Percentiles rank a stretch among this genome's conserved stretches.
phyloP scores from a whole-genome alignment of 805 yeast genomes.

The Saccharomycopsis sp. region DNA sequence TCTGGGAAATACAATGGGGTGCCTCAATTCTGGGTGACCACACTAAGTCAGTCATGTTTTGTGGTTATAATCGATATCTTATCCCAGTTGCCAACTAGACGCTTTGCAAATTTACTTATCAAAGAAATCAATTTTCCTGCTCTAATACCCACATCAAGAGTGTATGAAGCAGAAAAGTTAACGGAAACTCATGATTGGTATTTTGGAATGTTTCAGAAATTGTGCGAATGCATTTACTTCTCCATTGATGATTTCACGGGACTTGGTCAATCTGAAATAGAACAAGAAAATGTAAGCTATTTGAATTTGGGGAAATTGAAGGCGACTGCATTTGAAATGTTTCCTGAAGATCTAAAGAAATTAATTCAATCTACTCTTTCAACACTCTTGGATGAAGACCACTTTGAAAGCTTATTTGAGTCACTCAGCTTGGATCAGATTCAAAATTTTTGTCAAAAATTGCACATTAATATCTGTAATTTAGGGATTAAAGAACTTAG shows the following conservation, averaged over 20 bases:
- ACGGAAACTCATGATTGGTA: constrained; percentile 4
- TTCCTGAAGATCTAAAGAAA: constrained; percentile 1
- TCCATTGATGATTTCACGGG: constrained; percentile 36
- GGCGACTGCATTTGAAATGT: not conserved
- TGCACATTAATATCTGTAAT: not conserved
- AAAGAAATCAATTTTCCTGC: constrained; percentile 27
- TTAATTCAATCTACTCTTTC: not conserved
- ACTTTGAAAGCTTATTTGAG: not conserved
- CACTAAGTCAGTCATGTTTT: too few species aligned
- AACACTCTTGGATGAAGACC: not conserved
- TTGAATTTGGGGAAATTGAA: not conserved
- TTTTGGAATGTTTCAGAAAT: constrained; percentile 5
- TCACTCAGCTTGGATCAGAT: not conserved
- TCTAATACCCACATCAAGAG: constrained; percentile 7
- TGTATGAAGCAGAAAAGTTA: not conserved
- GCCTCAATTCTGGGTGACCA: too few species aligned
- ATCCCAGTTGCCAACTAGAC: constrained; percentile 35
- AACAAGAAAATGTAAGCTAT: not conserved
- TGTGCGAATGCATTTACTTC: constrained; percentile 27
- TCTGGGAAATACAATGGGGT: too few species aligned
- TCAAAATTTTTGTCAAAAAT: not conserved
- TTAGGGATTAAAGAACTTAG: not conserved
- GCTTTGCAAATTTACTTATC: constrained; percentile 29
- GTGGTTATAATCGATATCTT: constrained; percentile 27
- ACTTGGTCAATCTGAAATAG: constrained; percentile 1